Evolutionary conservation across 1,139 yeast genomes (phyloP).

Genomic region (Williopsis jadinii): DNA sequence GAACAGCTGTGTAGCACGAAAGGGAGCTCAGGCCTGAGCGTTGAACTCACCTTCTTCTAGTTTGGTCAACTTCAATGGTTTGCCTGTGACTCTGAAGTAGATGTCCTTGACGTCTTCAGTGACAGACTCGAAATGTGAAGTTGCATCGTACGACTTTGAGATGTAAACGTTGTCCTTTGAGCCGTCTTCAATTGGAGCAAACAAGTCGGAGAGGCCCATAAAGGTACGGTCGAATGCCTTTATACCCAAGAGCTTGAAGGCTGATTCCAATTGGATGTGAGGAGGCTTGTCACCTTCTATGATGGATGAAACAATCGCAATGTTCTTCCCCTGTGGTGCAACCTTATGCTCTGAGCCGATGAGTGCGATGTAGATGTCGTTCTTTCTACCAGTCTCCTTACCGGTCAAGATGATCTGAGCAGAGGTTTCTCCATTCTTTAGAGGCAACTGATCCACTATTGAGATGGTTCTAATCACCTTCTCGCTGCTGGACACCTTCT

Average conservation of each 20-base stretch:
- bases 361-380: slow-evolving; percentile 91
- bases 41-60: slow-evolving; percentile 22
- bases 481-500: slow-evolving; percentile 72
- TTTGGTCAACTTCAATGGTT: slow-evolving; percentile 63
- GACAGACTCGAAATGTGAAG: slow-evolving; percentile 92
- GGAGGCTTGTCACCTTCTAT: slow-evolving; percentile 96
- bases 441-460: slow-evolving; percentile 79
- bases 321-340: slow-evolving; percentile 79
- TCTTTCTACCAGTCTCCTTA: slow-evolving; percentile 87
- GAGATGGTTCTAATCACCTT: slow-evolving; percentile 94
- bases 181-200: slow-evolving; percentile 85
- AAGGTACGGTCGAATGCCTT: slow-evolving; percentile 44
- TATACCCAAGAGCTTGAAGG: slow-evolving; percentile 82
- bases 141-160: slow-evolving; percentile 87
- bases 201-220: slow-evolving; percentile 91
- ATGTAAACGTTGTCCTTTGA: slow-evolving; percentile 69
- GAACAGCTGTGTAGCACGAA: not conserved
- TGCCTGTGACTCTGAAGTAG: slow-evolving; percentile 86
- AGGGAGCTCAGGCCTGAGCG: slow-evolving; percentile 12
- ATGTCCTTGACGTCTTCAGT: slow-evolving; percentile 96
- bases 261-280: slow-evolving; percentile 89
- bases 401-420: slow-evolving; percentile 94
- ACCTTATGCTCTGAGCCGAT: slow-evolving; percentile 89
- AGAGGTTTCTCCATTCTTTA: slow-evolving; percentile 79
- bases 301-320: slow-evolving; percentile 92